Evolutionary conservation across 768 basidiomycete species (phyloP).

Genomic region (Tricholoma saponaceum): DNA sequence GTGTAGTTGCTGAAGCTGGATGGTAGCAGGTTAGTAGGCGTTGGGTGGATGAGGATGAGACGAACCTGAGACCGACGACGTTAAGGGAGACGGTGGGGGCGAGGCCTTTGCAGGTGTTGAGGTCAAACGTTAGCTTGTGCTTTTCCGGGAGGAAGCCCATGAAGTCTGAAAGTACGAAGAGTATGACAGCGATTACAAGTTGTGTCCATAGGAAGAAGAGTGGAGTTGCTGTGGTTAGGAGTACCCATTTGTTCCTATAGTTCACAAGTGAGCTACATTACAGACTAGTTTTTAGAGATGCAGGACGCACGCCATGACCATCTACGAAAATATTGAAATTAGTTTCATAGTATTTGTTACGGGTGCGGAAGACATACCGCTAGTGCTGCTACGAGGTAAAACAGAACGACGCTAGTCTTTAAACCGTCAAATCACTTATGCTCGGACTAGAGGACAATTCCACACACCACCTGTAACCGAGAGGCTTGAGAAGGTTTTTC

Average conservation of each 20-base stretch:
- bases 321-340: conserved; percentile 39
- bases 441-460: neutral
- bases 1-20: conserved; percentile 86
- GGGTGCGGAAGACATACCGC: conserved; percentile 51
- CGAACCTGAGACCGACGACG: conserved; percentile 78
- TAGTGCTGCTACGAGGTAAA: conserved; percentile 87
- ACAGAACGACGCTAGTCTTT: conserved; percentile 71
- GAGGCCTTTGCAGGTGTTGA: conserved; percentile 66
- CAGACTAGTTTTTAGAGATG: neutral
- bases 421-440: neutral
- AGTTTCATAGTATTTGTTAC: neutral
- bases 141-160: conserved; percentile 59
- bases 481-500: conserved; percentile 1
- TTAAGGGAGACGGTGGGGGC: conserved; percentile 73
- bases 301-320: conserved; percentile 78
- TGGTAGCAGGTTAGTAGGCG: neutral
- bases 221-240: conserved; percentile 68
- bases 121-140: conserved; percentile 54
- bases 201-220: conserved; percentile 87
- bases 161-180: conserved; percentile 64
- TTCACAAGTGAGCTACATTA: neutral
- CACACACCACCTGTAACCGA: neutral
- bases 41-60: neutral
- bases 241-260: conserved; percentile 86
- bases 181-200: conserved; percentile 70